Evolutionary conservation across 2,329 filamentous ascomycete genomes (phyloP), one percentile per base, ranked within the genome.

Genomic region (Fusarium pseudocircinatum): DNA sequence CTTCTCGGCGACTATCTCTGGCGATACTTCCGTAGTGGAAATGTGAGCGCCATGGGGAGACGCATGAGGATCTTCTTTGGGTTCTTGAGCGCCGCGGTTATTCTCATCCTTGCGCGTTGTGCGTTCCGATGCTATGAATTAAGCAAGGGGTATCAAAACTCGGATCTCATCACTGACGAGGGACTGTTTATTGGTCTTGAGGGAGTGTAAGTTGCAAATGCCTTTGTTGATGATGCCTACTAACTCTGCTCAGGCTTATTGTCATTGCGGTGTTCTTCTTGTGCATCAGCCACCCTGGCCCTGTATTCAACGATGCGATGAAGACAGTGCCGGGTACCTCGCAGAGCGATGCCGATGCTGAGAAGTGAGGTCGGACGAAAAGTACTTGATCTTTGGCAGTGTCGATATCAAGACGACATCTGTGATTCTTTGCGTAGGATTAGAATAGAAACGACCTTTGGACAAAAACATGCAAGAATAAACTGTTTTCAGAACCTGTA

Each of bases 41-140:
- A 68, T 1, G 67, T 73, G 3, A 63, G 69, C 2, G 49, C 70
- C 0, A 37, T 83, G 26, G 73, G 64, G 8, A 53, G 28, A 2
- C 75, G 75, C 1, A 78, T 82, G 72, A 77, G 77, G 11, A 13
- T 81, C n/a, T 92, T 91, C 77, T 81, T 90, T 18, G 73, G 79
- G 4, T 88, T 86, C 49, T 80, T 92, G 16, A 79, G 82, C 2
- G 75, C 88, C 4, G 87, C 90, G 1, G 89, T 91, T 7, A 57
- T 91, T 6, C 82, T 87, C 47, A 90, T 93, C 72, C 86, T 92
- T 43, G 86, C 87, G 8, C 84, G 91, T 22, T 91, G 88, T 71
- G 84, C 88, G 15, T 93, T 90, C 79, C 86, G 91, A 60, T 89
- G 92, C 46, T 89, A 89, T 15, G 91, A 93, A 81, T 79, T 93